Conservation (phyloP, 495 filamentous ascomycete genomes). For the Neurospora pannonica region DNA sequence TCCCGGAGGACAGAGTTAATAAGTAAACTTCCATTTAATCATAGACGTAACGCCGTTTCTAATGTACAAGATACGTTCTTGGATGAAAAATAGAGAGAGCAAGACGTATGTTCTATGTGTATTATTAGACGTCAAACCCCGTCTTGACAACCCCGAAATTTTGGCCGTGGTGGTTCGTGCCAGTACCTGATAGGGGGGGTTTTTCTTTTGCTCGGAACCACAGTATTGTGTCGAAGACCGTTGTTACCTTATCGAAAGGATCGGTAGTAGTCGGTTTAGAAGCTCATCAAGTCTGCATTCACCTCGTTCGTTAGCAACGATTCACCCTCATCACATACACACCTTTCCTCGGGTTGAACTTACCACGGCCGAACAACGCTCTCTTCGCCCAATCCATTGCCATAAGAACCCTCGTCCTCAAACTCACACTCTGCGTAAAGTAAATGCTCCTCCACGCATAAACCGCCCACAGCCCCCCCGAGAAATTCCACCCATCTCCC, state of each 20-base stretch:
- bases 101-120: too few relatives aligned
- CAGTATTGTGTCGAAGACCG: not conserved
- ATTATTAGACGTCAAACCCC: too few relatives aligned
- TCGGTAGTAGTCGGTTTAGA: conserved; percentile 24
- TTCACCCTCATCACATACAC: not conserved
- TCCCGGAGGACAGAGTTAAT: too few relatives aligned
- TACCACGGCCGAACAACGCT: conserved; percentile 91
- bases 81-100: too few relatives aligned
- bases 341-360: conserved; percentile 21
- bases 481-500: conserved; percentile 59
- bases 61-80: too few relatives aligned
- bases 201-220: too few relatives aligned
- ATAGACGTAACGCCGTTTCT: too few relatives aligned
- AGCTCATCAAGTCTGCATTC: conserved; percentile 57
- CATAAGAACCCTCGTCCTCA: conserved; percentile 78
- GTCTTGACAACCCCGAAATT: too few relatives aligned
- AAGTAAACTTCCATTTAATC: too few relatives aligned
- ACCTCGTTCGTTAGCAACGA: conserved; percentile 17
- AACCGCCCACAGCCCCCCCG: conserved; percentile 82
- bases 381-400: conserved; percentile 99
- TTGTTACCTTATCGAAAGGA: not conserved
- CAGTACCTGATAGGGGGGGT: too few relatives aligned
- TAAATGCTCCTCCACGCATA: conserved; percentile 97
- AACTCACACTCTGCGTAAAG: conserved; percentile 94
- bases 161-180: too few relatives aligned